These are phyloP conservation scores for Talaromyces pinophilus DNA, from an alignment of 2,329 filamentous ascomycete species.

Conservation along the genomic window DNA sequence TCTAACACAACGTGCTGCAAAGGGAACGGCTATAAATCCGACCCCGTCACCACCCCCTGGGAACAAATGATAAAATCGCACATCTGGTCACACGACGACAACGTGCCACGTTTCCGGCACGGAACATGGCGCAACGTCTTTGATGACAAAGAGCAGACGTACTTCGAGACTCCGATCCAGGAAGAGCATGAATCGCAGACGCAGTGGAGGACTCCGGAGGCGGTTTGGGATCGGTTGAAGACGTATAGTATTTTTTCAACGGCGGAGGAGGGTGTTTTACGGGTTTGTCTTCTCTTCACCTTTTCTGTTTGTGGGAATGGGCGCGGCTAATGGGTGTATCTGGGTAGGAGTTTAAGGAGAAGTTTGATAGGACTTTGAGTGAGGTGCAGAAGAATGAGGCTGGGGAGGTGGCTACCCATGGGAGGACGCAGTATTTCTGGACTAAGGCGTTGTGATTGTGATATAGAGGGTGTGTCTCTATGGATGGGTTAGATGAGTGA, in stretches of 20 bases:
- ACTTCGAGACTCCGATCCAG: constrained; percentile 65
- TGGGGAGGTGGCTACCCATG: constrained; percentile 66
- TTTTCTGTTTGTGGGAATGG: background rate
- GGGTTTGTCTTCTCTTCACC: constrained; percentile 33
- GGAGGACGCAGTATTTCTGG: constrained; percentile 65
- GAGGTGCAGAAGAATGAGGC: constrained; percentile 51
- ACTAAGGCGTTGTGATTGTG: constrained; percentile 37
- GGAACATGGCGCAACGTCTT: constrained; percentile 66
- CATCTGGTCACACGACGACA: constrained; percentile 58
- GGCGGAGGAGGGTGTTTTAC: constrained; percentile 54
- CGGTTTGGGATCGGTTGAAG: constrained; percentile 63
- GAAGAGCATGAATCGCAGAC: constrained; percentile 60
- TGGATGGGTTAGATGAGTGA: background rate
- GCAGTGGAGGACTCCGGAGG: constrained; percentile 59
- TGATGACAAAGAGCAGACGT: constrained; percentile 56
- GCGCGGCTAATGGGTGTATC: background rate
- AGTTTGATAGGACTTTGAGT: constrained; percentile 58
- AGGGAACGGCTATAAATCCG: constrained; percentile 65
- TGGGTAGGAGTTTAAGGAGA: constrained; percentile 48
- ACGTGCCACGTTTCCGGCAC: constrained; percentile 66
- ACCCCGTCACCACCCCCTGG: constrained; percentile 61
- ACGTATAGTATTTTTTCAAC: constrained; percentile 70
- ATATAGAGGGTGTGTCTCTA: background rate
- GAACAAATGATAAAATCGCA: constrained; percentile 63
- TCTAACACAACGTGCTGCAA: background rate